A percentile compares a stretch with the other conserved stretches of the same genome.
These are phyloP conservation scores for Nitzschia putrida DNA, from an alignment of 108 stramenopile genomes.

Conservation along the genomic window DNA sequence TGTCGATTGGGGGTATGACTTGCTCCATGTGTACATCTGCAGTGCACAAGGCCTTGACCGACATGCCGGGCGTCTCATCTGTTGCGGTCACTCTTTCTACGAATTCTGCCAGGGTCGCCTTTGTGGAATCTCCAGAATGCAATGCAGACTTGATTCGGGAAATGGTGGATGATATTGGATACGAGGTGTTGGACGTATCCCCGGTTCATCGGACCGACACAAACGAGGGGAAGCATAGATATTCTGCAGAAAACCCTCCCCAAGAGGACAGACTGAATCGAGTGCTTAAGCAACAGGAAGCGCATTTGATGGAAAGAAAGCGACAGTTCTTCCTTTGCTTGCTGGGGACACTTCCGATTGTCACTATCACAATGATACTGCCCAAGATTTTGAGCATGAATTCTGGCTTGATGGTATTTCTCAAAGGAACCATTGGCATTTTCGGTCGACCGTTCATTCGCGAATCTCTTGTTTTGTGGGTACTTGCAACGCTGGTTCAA, in stretches of 20 bases:
- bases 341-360: conserved; percentile 44
- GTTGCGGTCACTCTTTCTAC: conserved; percentile 41
- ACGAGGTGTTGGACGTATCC: conserved; percentile 31
- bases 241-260: not conserved
- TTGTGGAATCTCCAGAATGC: conserved; percentile 17
- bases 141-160: conserved; percentile 30
- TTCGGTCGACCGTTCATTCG: conserved; percentile 20
- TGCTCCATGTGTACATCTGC: conserved; percentile 34
- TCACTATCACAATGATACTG: conserved; percentile 50
- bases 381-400: conserved; percentile 25
- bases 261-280: conserved; percentile 42
- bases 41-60: conserved; percentile 20
- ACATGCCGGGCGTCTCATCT: conserved; percentile 21
- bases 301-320: conserved; percentile 27
- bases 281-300: conserved; percentile 37
- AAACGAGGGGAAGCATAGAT: not conserved
- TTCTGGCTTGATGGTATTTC: conserved; percentile 10
- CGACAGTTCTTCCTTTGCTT: conserved; percentile 42
- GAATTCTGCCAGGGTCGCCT: conserved; percentile 28
- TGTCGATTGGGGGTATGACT: conserved; percentile 32
- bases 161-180: conserved; percentile 47
- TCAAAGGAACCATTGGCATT: conserved; percentile 19
- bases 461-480: conserved; percentile 47
- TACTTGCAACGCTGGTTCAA: conserved; percentile 85
- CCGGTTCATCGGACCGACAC: not conserved